These are phyloP conservation scores for Teunomyces atbi DNA, from an alignment of 805 yeast genomes.

Conservation along the genomic window DNA sequence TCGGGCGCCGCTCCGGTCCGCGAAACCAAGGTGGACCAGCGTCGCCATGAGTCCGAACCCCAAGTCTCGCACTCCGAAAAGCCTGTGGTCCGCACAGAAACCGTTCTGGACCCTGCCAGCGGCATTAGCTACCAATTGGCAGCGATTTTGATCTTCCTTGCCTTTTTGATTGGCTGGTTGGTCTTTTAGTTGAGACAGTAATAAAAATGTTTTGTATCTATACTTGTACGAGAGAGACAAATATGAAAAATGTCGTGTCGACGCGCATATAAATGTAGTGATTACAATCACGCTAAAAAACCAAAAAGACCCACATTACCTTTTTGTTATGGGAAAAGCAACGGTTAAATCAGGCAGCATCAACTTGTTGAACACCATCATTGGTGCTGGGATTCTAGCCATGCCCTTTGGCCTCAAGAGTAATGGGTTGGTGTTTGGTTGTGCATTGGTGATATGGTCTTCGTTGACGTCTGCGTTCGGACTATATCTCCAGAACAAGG, in stretches of 20 bases:
- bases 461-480: conserved; percentile 70
- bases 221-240: no score
- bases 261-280: background rate
- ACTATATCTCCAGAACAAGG: conserved; percentile 57
- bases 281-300: background rate
- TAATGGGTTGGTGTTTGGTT: conserved; percentile 64
- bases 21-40: conserved; percentile 1
- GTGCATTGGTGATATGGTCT: conserved; percentile 54
- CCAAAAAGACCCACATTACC: background rate
- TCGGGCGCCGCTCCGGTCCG: background rate
- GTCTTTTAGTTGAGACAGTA: conserved; percentile 43
- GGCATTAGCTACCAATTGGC: conserved; percentile 59
- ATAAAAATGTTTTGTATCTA: background rate
- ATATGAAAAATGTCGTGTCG: no score
- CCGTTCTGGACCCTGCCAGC: conserved; percentile 27
- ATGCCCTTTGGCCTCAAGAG: conserved; percentile 70
- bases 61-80: background rate
- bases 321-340: conserved; percentile 14
- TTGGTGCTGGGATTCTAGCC: conserved; percentile 79
- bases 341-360: conserved; percentile 32
- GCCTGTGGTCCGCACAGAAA: background rate
- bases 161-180: conserved; percentile 72
- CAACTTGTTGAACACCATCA: conserved; percentile 70
- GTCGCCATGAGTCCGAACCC: background rate
- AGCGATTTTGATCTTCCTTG: conserved; percentile 41